Base-by-base conservation (phyloP, 805 yeast genomes). In the Kodamaea kaohsiungensis region DNA sequence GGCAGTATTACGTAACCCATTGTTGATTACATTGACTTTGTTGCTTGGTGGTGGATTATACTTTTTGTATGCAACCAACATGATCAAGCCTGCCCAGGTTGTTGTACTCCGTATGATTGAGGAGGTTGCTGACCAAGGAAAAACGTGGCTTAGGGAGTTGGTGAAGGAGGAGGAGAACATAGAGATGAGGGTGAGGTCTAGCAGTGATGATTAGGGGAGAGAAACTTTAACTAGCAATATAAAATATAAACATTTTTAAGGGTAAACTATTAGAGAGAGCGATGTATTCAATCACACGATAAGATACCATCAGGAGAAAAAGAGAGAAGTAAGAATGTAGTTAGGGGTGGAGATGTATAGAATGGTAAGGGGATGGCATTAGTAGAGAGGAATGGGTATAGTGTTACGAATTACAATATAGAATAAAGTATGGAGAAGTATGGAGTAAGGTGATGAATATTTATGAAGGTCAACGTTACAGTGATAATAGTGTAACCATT, bases 1-100 rank as follows among this genome's bases (percentile, higher is more conserved):
- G 88, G 87, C 95, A 8, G 83, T 95, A 15, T 65, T 95, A 45
- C 81, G 96, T 58, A 92, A 89, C 66, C 98, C 99, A 51, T 63
- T 93, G n/a, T 81, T 88, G 61, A 84, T 92, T 59, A 77, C 88
- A 5, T 67, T 91, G 48, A 62, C 82, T 1, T 66, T 92, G 45
- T 49, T 91, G 9, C 46, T 79, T 0, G 81, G 81, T 1, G 89
- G 88, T 0, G 87, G 83, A 1, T 65, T 80, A 1, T 90, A 87
- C 65, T 80, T 88, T 49, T 79, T 91, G 55, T 87, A 89, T 65
- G 80, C 79, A 53, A 76, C 88, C 66, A 87, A 87, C 59, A 72
- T 93, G 68, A 81, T 93, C 74, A 87, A 87, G 5, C 97, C 97
- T 0, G 85, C 92, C 9, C 59, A 82, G 50, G 73, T 78, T 39